Base-by-base conservation (phyloP, 1,284 basidiomycete species). In the Coniferiporia sulphurascens region DNA sequence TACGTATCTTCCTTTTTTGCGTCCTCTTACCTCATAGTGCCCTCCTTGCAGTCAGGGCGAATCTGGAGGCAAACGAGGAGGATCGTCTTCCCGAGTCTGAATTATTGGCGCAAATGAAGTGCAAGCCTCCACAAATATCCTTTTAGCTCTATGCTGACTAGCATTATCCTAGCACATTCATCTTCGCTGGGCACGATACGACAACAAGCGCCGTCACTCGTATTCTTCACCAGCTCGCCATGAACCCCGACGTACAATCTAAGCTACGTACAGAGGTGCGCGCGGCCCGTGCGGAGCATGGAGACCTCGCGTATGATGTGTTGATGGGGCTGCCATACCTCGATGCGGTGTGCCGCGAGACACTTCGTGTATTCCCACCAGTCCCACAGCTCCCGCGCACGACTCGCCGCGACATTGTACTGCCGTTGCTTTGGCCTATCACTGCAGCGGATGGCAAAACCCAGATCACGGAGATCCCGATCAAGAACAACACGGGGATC, bases 291-390 rank as follows among this genome's bases (percentile, higher is more conserved):
- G 12, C 44, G 6, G 63, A 58, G 9, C 32, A 48, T 13, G 61
- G 61, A 13, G 59, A 64, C 35, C 61, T 76, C 21, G 64, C 69
- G 10, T 75, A 77, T 45, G 72, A 77, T 56, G 48, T 67, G 13
- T 65, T 77, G 48, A 64, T 67, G 57, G 50, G 55, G 8, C 66
- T 77, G 38, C 72, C 72, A 4, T 75, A 70, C 61, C 68, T 77
- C 44, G 74, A 78, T 57, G 75, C 72, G 3, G 60, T 78, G 27
- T 65, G 73, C 56, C 68, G 73, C 51, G 76, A 77, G 63, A 76
- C 73, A 4, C 53, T 77, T 43, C 69, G 76, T 51, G 59, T 75
- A 45, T 48, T 70, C 53, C 69, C 70, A n/a, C 71, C 71, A 64
- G 22, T 61, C 67, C 35, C 12, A 49, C 17, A 0, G 27, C 27